Base-by-base conservation (phyloP, 1,139 yeast genomes). In the Pichia cactophila region DNA sequence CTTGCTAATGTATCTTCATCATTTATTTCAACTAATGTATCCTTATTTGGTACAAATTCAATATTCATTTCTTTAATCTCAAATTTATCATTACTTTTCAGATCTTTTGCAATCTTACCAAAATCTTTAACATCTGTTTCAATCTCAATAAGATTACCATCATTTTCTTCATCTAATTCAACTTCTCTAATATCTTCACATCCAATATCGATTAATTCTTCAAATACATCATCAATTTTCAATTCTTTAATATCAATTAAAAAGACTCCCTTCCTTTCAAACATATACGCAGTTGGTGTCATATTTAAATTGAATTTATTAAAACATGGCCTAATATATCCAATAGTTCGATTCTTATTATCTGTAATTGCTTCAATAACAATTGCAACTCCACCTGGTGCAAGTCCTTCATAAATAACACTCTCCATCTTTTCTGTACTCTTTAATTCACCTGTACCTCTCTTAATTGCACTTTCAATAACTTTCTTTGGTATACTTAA, bases 301-400 rank as follows among this genome's bases (percentile, higher is more conserved):
- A 86, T 69, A 20, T 81, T 73, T 26, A 58, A 40, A 2, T 94
- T 92, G 59, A 71, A 77, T 59, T 86, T 86, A 45, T 81, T 77
- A 67, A 92, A 80, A 3, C 88, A 84, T 12, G 86, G 80, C 59
- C 92, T 80, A 6, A 92, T 83, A 49, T 76, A 73, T 28, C 86
- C 83, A 31, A 89, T 78, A 0, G 97, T 83, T 49, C 97, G 72
- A 50, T 86, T 82, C 65, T 86, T 87, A 66, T 88, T 92, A 65
- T 90, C 97, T 0, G 97, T 90, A 47, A 81, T 72, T 0, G 95
- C 90, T 60, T 87, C 96, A 9, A 89, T 78, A 5, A 92, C 77
- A 47, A 89, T 73, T 0, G 96, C 88, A 4, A 86, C 87, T 0
- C 96, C 96, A 2, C 90, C 95, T 0, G 97, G 96, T 0, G 94